Percentiles rank a stretch among this genome's conserved stretches.
These are phyloP conservation scores for Aspergillus egyptiacus DNA, from an alignment of 495 filamentous ascomycete species.

Conservation along the genomic window DNA sequence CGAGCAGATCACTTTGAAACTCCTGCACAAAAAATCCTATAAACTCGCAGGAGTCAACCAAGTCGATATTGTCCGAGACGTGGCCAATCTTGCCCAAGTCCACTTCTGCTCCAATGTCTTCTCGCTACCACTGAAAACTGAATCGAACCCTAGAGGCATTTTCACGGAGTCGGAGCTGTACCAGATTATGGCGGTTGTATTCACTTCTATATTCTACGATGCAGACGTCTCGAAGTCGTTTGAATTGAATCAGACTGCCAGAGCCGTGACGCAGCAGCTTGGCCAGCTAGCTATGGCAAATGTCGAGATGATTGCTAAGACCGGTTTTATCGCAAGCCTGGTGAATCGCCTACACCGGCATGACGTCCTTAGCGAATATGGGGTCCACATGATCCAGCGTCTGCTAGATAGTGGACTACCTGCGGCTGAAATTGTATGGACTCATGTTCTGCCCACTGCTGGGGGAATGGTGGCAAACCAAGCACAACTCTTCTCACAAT, in stretches of 20 bases:
- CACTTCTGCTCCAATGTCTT: conserved; percentile 58
- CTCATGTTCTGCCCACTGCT: conserved; percentile 58
- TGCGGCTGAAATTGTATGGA: conserved; percentile 63
- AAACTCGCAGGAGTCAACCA: conserved; percentile 51
- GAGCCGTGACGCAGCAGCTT: conserved; percentile 50
- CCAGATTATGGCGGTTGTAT: conserved; percentile 51
- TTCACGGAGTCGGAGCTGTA: conserved; percentile 58
- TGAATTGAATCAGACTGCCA: conserved; percentile 50
- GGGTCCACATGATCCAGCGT: conserved; percentile 62
- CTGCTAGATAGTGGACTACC: conserved; percentile 55
- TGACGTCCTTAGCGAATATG: conserved; percentile 54
- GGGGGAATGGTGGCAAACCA: conserved; percentile 62
- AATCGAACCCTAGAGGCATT: conserved; percentile 50
- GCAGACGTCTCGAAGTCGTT: conserved; percentile 59
- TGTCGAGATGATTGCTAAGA: conserved; percentile 53
- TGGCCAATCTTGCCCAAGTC: conserved; percentile 55
- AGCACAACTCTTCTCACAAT: conserved; percentile 64
- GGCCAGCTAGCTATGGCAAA: conserved; percentile 54
- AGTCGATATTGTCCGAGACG: conserved; percentile 57
- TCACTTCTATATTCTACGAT: conserved; percentile 60
- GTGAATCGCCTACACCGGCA: conserved; percentile 39
- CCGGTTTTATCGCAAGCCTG: conserved; percentile 43
- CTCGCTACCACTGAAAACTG: conserved; percentile 57
- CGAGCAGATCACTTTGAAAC: conserved; percentile 44
- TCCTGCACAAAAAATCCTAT: conserved; percentile 45